Evolutionary conservation across 176 grass and related monocot species (phyloP).

Genomic region (Bothriochloa decipiens): DNA sequence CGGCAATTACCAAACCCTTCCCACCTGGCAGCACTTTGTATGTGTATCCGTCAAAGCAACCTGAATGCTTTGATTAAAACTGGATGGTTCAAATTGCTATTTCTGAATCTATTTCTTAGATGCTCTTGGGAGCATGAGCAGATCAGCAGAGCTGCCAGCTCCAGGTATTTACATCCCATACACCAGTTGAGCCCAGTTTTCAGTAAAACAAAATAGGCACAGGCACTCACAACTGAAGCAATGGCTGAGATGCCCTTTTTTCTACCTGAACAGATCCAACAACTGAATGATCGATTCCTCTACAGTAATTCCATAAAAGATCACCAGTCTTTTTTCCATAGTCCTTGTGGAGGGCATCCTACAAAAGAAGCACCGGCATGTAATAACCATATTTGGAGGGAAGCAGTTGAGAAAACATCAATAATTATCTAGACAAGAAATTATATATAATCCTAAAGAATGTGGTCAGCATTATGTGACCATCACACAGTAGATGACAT

Average conservation of each 20-base stretch:
- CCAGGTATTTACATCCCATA: neutral
- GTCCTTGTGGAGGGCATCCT: slow-evolving; percentile 84
- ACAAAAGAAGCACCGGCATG: slow-evolving; percentile 29
- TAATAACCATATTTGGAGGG: slow-evolving; percentile 34
- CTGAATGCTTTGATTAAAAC: neutral
- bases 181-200: neutral
- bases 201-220: slow-evolving; percentile 28
- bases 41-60: neutral
- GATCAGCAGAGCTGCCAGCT: neutral
- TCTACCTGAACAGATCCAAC: slow-evolving; percentile 92
- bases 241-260: neutral
- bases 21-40: neutral
- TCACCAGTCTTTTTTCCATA: slow-evolving; percentile 82
- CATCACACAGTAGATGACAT: slow-evolving; percentile 17
- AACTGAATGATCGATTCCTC: slow-evolving; percentile 86
- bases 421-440: neutral
- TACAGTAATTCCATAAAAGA: slow-evolving; percentile 95
- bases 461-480: slow-evolving; percentile 4
- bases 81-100: slow-evolving; percentile 6
- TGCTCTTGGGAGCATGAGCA: neutral
- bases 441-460: slow-evolving; percentile 8
- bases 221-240: slow-evolving; percentile 10
- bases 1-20: neutral
- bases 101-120: neutral
- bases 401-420: slow-evolving; percentile 34